Base-by-base conservation (phyloP, 345 rosid species). In the Gynandropsis gynandra region DNA sequence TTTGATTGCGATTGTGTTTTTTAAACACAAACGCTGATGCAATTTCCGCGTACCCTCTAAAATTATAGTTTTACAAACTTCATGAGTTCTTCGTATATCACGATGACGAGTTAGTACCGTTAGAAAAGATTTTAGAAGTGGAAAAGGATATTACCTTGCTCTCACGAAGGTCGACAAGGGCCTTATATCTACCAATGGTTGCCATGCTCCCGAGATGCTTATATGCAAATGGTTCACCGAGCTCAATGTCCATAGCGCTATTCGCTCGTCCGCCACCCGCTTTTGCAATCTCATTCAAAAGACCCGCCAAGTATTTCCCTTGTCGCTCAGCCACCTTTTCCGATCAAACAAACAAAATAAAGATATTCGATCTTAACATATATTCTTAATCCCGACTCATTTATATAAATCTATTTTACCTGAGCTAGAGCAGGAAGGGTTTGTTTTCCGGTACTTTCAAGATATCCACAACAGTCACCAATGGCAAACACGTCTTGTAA, bases 141-240 rank as follows among this genome's bases (percentile, higher is more conserved):
- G n/a, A n/a, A n/a, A n/a, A n/a, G n/a, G n/a, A n/a, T n/a, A n/a
- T n/a, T n/a, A 90, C 98, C 82, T 87, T 90, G 87, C 84, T 82
- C 71, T 90, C 83, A 37, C 98, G 76, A 14, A 90, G 80, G 63
- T 90, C 98, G 20, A 90, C 96, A 15, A 90, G 80, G 33, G 98
- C 96, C 70, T 87, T 92, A 79, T 66, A 82, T 55, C 96, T 72
- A 51, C 98, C 98, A 19, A 92, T 45, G 0, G 95, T 84, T 54
- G 96, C 95, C 98, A 92, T 92, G 79, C 96, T 85, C 59, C 96
- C 98, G 3, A 92, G 70, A 70, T 92, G 93, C 78, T 64, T 82
- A 75, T 87, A 92, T 60, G 80, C 89, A 68, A 92, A 92, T 7
- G 82, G 84, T 7, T 34, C 78, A 56, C 88, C 98, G 44, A 80